Conservation (phyloP, 768 basidiomycete genomes). For the Rhodotorula graminis region DNA sequence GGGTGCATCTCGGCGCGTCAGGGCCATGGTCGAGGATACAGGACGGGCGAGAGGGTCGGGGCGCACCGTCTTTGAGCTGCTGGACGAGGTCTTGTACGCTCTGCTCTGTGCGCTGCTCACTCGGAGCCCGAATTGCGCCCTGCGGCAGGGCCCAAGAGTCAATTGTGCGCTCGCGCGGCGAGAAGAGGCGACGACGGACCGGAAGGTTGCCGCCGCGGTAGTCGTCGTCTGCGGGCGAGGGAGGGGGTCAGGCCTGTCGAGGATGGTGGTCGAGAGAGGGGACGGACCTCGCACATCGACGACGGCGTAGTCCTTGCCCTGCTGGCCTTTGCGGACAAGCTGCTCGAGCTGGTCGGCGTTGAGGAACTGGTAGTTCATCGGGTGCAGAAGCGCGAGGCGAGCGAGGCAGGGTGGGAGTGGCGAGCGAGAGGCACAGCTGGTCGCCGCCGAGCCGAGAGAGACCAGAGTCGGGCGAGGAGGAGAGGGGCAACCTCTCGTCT, state of each 20-base stretch:
- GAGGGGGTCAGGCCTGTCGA: not conserved
- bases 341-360: constrained; percentile 16
- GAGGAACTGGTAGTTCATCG: constrained; percentile 20
- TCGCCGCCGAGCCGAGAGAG: too few species aligned
- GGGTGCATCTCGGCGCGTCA: too few species aligned
- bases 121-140: constrained; percentile 21
- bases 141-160: not conserved
- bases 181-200: accelerated
- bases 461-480: too few species aligned
- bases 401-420: not conserved
- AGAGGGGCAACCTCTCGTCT: too few species aligned
- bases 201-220: constrained; percentile 23
- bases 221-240: constrained; percentile 9
- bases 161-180: not conserved
- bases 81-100: constrained; percentile 22
- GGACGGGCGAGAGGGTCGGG: not conserved
- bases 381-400: not conserved
- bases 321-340: not conserved
- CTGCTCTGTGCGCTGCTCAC: constrained; percentile 18
- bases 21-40: not conserved
- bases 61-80: constrained; percentile 14
- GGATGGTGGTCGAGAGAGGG: not conserved
- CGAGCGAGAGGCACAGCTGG: not conserved
- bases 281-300: not conserved
- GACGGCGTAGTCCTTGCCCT: not conserved